Evolutionary conservation across 2,329 filamentous ascomycete genomes (phyloP).

Genomic region (Monilinia aucupariae): DNA sequence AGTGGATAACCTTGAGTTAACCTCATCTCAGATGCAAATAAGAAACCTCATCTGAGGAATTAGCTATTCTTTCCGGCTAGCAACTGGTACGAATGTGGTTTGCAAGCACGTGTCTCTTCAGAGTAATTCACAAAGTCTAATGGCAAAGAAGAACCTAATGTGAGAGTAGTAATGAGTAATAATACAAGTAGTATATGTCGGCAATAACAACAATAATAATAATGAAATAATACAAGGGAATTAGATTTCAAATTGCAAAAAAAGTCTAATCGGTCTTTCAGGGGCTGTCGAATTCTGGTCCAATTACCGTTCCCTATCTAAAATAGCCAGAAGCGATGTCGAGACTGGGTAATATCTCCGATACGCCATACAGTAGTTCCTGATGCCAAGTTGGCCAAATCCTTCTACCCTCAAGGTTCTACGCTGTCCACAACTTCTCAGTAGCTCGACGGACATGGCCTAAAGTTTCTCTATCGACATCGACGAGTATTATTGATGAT

Average conservation of each 20-base stretch:
- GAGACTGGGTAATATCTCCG: conserved; percentile 15
- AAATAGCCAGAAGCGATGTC: neutral
- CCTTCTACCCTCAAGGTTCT: conserved; percentile 1
- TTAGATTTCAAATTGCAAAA: neutral
- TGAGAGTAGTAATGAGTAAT: no score
- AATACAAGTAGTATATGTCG: neutral
- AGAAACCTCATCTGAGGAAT: neutral
- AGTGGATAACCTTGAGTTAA: neutral
- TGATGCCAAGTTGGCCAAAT: conserved; percentile 3
- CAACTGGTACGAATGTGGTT: neutral
- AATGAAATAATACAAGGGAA: no score
- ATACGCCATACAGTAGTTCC: conserved; percentile 3
- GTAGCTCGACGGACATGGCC: conserved; percentile 6
- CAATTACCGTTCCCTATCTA: neutral
- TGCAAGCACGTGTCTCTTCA: neutral
- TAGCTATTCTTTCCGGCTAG: neutral
- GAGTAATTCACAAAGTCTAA: neutral
- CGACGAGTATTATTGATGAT: neutral
- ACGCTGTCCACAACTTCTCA: conserved; percentile 4
- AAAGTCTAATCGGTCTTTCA: neutral
- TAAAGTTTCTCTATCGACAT: conserved; percentile 12
- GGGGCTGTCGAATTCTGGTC: neutral
- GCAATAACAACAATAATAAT: no score
- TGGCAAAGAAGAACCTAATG: neutral
- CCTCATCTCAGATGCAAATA: neutral